These are phyloP conservation scores for Andrographis paniculata DNA, from an alignment of 305 asterid genomes.

Conservation along the genomic window DNA sequence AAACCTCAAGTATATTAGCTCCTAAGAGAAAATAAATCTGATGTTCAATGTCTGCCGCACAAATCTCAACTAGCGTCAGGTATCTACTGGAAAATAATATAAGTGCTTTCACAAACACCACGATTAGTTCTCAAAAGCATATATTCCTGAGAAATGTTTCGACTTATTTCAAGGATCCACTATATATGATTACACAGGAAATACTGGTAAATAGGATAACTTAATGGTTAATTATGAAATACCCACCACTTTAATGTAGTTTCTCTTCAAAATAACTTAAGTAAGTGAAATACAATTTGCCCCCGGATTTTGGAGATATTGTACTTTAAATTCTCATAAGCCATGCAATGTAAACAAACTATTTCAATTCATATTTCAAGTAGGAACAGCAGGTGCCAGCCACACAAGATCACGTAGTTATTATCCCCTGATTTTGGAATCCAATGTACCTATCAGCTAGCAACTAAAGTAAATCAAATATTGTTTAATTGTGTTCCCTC, in stretches of 20 bases:
- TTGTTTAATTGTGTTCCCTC: not conserved
- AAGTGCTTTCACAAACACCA: too few relatives aligned
- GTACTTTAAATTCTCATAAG: too few relatives aligned
- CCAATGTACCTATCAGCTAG: conserved; percentile 5
- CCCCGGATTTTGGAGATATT: too few relatives aligned
- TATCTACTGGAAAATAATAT: conserved; percentile 5
- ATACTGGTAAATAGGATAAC: too few relatives aligned
- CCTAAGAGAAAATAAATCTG: conserved; percentile 14
- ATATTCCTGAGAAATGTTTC: too few relatives aligned
- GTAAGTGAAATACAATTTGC: too few relatives aligned
- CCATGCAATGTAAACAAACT: not conserved
- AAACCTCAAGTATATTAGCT: conserved; percentile 13
- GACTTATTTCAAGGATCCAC: too few relatives aligned
- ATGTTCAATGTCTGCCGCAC: conserved; percentile 4
- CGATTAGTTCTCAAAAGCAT: too few relatives aligned
- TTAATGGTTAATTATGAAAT: too few relatives aligned
- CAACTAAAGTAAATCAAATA: not conserved
- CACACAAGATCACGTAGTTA: conserved; percentile 10
- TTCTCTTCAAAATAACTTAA: too few relatives aligned
- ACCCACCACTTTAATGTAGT: too few relatives aligned
- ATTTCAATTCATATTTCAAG: not conserved
- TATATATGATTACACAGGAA: too few relatives aligned
- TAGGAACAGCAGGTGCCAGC: not conserved
- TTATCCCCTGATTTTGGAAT: conserved; percentile 6
- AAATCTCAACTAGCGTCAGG: conserved; percentile 7